phyloP scores from a whole-genome alignment of 768 basidiomycete genomes.

The Sistotremastrum suecicum region DNA sequence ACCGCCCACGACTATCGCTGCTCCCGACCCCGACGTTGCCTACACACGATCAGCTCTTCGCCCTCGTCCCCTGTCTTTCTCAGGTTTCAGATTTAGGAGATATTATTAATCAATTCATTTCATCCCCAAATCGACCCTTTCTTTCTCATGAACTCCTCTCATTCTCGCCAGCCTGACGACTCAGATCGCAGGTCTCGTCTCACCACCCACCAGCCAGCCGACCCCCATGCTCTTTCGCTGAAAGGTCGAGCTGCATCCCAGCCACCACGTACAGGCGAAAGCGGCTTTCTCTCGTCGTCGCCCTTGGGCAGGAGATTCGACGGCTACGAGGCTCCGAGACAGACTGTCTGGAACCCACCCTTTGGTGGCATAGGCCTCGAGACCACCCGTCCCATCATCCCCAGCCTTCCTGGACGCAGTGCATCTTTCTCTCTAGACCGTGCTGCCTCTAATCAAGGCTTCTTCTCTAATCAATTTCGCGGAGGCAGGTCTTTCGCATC shows the following conservation, averaged over 20 bases:
- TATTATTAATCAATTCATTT: no score
- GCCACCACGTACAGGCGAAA: slow-evolving; percentile 41
- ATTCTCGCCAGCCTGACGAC: slow-evolving; percentile 23
- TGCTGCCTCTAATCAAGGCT: background rate
- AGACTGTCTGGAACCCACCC: slow-evolving; percentile 12
- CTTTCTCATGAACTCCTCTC: background rate
- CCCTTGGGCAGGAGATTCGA: slow-evolving; percentile 36
- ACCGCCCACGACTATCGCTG: no score
- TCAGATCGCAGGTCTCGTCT: slow-evolving; percentile 48
- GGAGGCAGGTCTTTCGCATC: slow-evolving; percentile 52
- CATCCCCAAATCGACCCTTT: no score
- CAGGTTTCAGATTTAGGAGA: no score
- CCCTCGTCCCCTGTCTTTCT: no score
- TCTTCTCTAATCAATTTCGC: slow-evolving; percentile 50
- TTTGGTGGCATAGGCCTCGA: slow-evolving; percentile 32
- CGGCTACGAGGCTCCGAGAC: slow-evolving; percentile 27
- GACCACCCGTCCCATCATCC: slow-evolving; percentile 14
- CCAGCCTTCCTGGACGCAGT: background rate
- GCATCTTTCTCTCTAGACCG: slow-evolving; percentile 1
- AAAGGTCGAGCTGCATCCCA: slow-evolving; percentile 60
- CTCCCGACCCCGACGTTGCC: no score
- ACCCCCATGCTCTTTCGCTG: slow-evolving; percentile 27
- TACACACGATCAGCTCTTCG: no score
- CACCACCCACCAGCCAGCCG: slow-evolving; percentile 21
- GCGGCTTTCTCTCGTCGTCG: slow-evolving; percentile 33